Base-by-base conservation (phyloP, 2,329 filamentous ascomycete genomes). In the Gaeumannomyces tritici region DNA sequence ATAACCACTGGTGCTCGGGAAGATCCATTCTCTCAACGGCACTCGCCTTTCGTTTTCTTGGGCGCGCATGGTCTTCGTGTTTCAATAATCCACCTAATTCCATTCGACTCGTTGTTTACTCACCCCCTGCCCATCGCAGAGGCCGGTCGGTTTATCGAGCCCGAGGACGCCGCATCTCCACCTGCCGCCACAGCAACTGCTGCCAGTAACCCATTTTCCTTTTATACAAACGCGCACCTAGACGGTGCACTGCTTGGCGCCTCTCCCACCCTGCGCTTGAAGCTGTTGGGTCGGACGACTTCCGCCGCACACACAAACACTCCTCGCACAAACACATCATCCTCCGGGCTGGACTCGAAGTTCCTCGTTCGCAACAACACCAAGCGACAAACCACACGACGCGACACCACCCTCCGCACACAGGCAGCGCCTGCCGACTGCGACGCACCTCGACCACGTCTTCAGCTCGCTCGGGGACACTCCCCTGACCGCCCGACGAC, bases 361-460 rank as follows among this genome's bases (percentile, higher is more conserved):
- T 63, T 61, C 59, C 60, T 62, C 61, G 63, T 59, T 61, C 57
- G 24, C 57, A 55, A 62, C 73, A 76, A 64, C 72, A 93, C 93
- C 89, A 93, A 91, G 79, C 84, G 88, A 89, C 91, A 60, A 8
- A 51, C 42, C 21, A 9, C 42, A 51, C 42, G 13, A 51, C 2
- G 24, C 42, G 42, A 51, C 42, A 51, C 21, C 42, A 51, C 24
- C 42, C n/a, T n/a, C 42, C 42, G 21, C 42, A 9, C n/a, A 51
- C 42, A 51, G 42, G 42, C 42, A 51, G 42, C 42, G 42, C 42
- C 42, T 51, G 42, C 42, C 42, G 13, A 21, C 18, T 24, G 42
- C 42, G n/a, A n/a, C 42, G 4, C 18, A 21, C 42, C 21, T n/a
- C 21, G 21, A 51, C 11, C 42, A 21, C 42, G 42, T 11, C 42